These are phyloP conservation scores for Penicillium verhagenii DNA, from an alignment of 495 filamentous ascomycete species.

Conservation along the genomic window DNA sequence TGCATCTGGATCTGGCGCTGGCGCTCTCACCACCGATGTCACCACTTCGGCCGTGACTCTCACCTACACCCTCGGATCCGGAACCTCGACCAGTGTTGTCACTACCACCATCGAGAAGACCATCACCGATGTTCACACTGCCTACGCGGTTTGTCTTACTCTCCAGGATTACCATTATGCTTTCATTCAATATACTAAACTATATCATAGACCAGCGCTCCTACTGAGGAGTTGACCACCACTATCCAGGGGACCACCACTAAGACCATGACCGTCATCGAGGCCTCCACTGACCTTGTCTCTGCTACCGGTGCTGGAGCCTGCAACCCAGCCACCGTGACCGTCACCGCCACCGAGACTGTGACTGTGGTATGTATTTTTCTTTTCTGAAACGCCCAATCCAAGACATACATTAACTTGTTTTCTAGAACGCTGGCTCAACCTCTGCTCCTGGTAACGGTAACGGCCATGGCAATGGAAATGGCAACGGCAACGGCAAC, in stretches of 20 bases:
- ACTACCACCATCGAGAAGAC: conserved; percentile 58
- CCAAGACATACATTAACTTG: neutral
- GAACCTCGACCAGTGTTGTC: conserved; percentile 52
- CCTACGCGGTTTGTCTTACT: conserved; percentile 35
- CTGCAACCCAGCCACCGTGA: conserved; percentile 25
- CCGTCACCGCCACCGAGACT: conserved; percentile 27
- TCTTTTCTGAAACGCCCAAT: neutral
- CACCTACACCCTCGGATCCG: conserved; percentile 59
- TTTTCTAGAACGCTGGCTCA: conserved; percentile 8
- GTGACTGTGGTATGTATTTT: conserved; percentile 25
- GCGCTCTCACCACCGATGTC: conserved; percentile 17
- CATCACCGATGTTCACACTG: conserved; percentile 36
- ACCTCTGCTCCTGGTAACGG: conserved; percentile 12
- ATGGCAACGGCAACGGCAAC: conserved; percentile 8
- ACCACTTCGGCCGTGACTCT: conserved; percentile 36
- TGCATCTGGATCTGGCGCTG: conserved; percentile 23
- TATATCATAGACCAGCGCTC: too few relatives aligned
- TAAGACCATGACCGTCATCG: conserved; percentile 29
- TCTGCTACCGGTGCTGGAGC: conserved; percentile 15
- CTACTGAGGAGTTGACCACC: too few relatives aligned
- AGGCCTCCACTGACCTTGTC: conserved; percentile 20
- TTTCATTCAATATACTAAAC: too few relatives aligned
- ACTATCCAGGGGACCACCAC: neutral
- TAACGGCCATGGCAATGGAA: neutral
- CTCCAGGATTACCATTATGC: too few relatives aligned